A percentile compares a stretch with the other conserved stretches of the same genome.
Conservation (phyloP, 2,329 filamentous ascomycete genomes). For the Fusarium marasasianum region DNA sequence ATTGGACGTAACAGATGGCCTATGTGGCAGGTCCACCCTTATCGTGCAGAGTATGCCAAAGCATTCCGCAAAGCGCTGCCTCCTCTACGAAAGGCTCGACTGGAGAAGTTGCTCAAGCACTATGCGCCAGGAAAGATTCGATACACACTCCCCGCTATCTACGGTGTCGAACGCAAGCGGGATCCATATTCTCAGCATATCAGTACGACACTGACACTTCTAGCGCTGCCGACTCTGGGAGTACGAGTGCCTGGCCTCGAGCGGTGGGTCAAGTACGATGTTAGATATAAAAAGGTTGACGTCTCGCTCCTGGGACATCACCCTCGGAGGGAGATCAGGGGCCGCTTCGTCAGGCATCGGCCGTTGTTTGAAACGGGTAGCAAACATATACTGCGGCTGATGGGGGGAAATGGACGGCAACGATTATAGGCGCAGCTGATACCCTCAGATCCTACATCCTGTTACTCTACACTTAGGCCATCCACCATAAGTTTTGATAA, state of each 20-base stretch:
- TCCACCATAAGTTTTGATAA: background rate
- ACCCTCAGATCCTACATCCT: background rate
- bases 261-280: conserved; percentile 60
- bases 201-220: conserved; percentile 50
- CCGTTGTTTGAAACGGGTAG: conserved; percentile 18
- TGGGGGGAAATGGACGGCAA: conserved; percentile 25
- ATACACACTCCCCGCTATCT: conserved; percentile 65
- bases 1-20: conserved; percentile 55
- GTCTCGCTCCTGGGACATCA: conserved; percentile 48
- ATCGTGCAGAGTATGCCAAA: conserved; percentile 55
- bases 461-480: background rate
- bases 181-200: conserved; percentile 41
- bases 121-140: conserved; percentile 65
- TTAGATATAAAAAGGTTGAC: conserved; percentile 62
- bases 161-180: conserved; percentile 52
- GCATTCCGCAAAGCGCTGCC: conserved; percentile 58
- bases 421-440: conserved; percentile 3
- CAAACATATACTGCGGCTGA: conserved; percentile 26
- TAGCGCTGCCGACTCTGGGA: conserved; percentile 64
- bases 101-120: conserved; percentile 57
- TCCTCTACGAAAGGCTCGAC: conserved; percentile 41
- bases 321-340: conserved; percentile 20
- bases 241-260: conserved; percentile 58
- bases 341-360: background rate
- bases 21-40: conserved; percentile 57